phyloP scores from a whole-genome alignment of 2,329 filamentous ascomycete genomes.

The Claviceps purpurea region DNA sequence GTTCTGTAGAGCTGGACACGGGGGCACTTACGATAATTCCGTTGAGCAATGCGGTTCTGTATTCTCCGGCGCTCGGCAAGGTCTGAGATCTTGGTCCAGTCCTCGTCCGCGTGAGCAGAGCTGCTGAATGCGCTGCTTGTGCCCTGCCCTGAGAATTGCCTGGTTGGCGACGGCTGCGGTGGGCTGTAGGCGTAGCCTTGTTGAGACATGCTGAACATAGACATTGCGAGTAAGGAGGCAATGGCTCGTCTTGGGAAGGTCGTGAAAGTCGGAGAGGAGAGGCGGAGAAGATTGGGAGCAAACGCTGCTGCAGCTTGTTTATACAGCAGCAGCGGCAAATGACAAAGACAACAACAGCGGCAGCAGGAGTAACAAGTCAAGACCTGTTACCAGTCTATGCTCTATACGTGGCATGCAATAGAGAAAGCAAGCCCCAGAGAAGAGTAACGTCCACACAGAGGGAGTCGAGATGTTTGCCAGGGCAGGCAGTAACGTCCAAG shows the following conservation, averaged over 20 bases:
- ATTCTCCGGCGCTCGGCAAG: slow-evolving; percentile 86
- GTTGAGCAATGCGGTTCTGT: slow-evolving; percentile 94
- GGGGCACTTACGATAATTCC: slow-evolving; percentile 71
- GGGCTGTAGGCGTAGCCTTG: slow-evolving; percentile 20
- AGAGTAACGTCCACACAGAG: no score
- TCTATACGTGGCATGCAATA: not conserved
- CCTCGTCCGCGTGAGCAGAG: slow-evolving; percentile 89
- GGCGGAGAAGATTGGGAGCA: not conserved
- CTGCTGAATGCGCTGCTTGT: slow-evolving; percentile 92
- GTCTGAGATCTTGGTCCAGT: slow-evolving; percentile 99
- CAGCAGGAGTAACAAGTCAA: not conserved
- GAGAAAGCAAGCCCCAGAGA: not conserved
- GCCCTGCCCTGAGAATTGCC: slow-evolving; percentile 58
- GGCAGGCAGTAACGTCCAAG: no score
- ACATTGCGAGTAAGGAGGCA: slow-evolving; percentile 15
- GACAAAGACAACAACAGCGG: no score
- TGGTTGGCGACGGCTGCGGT: slow-evolving; percentile 25
- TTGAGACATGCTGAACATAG: slow-evolving; percentile 23
- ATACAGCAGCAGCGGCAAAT: no score
- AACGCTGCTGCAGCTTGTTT: not conserved
- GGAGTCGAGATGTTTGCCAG: no score
- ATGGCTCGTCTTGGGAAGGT: no score
- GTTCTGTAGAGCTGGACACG: not conserved
- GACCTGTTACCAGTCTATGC: not conserved
- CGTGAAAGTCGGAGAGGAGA: not conserved